phyloP scores from a whole-genome alignment of 2,329 filamentous ascomycete species.

The Penicillium aurantiogriseum region DNA sequence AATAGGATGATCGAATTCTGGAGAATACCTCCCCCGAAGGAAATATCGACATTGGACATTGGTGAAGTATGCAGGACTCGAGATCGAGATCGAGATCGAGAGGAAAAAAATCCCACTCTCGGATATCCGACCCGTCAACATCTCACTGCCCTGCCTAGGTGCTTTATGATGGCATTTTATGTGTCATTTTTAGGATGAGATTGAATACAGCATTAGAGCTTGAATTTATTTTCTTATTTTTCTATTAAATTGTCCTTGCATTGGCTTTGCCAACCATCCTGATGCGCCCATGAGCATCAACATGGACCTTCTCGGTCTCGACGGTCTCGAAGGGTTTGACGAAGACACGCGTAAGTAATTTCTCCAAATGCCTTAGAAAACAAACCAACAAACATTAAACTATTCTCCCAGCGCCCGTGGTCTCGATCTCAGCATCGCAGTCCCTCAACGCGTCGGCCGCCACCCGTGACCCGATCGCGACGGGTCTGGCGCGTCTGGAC shows the following conservation, averaged over 20 bases:
- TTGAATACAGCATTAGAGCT: not conserved
- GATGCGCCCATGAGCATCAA: slow-evolving; percentile 26
- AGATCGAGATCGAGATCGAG: not conserved
- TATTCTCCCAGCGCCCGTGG: slow-evolving; percentile 26
- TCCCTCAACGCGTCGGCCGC: slow-evolving; percentile 32
- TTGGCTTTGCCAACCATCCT: slow-evolving; percentile 5
- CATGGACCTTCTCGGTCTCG: slow-evolving; percentile 33
- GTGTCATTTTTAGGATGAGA: not conserved
- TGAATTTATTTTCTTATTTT: not conserved
- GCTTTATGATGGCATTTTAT: not conserved
- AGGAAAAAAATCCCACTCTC: not conserved
- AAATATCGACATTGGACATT: not conserved
- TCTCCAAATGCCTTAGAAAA: not conserved
- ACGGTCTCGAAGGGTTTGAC: slow-evolving; percentile 12
- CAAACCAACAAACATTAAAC: slow-evolving; percentile 2
- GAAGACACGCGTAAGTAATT: slow-evolving; percentile 31
- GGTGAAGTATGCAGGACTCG: not conserved
- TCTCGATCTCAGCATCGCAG: slow-evolving; percentile 39
- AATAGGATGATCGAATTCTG: slow-evolving; percentile 2
- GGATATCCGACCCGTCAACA: slow-evolving; percentile 2
- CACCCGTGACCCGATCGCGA: slow-evolving; percentile 31
- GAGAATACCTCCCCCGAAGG: not conserved
- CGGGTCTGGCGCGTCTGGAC: slow-evolving; percentile 52
- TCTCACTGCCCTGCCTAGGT: not conserved
- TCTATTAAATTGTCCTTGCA: not conserved